Conservation (phyloP, 1,139 yeast species). For the Scheffersomyces quercinus region DNA sequence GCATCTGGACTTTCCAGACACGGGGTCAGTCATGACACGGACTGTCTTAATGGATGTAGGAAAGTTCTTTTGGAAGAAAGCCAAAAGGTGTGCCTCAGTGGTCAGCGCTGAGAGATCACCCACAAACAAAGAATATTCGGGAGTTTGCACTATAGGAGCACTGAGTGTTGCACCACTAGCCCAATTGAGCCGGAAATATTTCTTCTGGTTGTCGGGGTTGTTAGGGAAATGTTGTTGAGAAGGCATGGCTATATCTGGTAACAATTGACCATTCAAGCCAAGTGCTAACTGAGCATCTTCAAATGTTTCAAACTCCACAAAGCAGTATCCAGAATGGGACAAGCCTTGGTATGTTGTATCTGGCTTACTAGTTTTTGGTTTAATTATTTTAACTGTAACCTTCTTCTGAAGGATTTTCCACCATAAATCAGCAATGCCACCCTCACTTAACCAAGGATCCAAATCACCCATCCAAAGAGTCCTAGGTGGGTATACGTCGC, state of each 20-base stretch:
- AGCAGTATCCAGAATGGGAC: conserved; percentile 73
- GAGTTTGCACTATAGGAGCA: conserved; percentile 52
- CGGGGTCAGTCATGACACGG: conserved; percentile 74
- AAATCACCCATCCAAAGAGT: conserved; percentile 81
- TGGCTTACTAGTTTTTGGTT: conserved; percentile 38
- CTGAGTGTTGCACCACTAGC: conserved; percentile 63
- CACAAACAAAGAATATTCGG: conserved; percentile 69
- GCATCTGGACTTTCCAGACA: conserved; percentile 70
- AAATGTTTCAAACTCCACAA: conserved; percentile 62
- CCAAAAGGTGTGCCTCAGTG: conserved; percentile 67
- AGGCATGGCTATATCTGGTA: conserved; percentile 58
- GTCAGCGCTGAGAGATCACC: conserved; percentile 76
- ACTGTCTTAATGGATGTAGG: conserved; percentile 65
- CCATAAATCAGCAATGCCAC: conserved; percentile 61
- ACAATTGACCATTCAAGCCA: conserved; percentile 60
- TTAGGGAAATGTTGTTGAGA: conserved; percentile 43
- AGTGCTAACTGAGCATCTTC: conserved; percentile 69
- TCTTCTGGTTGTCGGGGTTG: conserved; percentile 56
- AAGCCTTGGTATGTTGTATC: conserved; percentile 30
- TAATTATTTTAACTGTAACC: conserved; percentile 54
- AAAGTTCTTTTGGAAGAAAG: conserved; percentile 64
- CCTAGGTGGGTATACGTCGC: conserved; percentile 39
- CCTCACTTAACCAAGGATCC: conserved; percentile 73
- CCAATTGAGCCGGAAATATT: conserved; percentile 70
- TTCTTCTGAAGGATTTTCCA: conserved; percentile 42